phyloP scores from a whole-genome alignment of 495 filamentous ascomycete genomes.

The Lasiosphaeria ovina region DNA sequence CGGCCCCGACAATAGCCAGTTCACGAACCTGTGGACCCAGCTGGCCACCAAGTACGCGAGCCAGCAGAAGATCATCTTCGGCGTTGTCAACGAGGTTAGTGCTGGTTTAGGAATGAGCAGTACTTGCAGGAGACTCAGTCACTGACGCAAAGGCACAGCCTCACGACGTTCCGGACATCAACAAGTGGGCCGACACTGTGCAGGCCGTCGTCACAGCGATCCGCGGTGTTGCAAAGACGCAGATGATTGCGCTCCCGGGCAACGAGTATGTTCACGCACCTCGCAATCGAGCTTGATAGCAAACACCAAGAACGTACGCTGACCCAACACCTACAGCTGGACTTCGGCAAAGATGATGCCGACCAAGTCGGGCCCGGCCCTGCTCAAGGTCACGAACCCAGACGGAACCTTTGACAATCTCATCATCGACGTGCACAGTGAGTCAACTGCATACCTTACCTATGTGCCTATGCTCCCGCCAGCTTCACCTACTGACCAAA shows the following conservation, averaged over 20 bases:
- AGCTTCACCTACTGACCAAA: constrained; percentile 30
- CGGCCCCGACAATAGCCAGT: constrained; percentile 51
- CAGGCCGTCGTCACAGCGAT: constrained; percentile 57
- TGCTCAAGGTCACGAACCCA: constrained; percentile 49
- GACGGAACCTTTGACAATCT: constrained; percentile 48
- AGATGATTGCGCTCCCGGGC: constrained; percentile 51
- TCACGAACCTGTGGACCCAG: constrained; percentile 52
- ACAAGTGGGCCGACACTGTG: constrained; percentile 49
- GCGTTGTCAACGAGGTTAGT: constrained; percentile 57
- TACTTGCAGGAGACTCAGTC: neutral
- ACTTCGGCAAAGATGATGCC: constrained; percentile 45
- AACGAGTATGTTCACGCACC: constrained; percentile 17
- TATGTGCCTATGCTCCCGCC: neutral
- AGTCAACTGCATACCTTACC: neutral
- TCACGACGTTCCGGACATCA: constrained; percentile 42
- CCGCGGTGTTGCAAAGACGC: constrained; percentile 43
- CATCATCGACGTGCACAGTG: constrained; percentile 49
- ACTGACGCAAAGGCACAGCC: constrained; percentile 12
- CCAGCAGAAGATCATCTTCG: constrained; percentile 48
- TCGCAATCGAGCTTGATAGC: neutral
- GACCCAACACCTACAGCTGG: constrained; percentile 22
- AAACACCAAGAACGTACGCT: neutral
- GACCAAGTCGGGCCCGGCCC: constrained; percentile 42
- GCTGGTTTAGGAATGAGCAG: neutral
- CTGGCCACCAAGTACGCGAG: constrained; percentile 52